Percentiles rank a stretch among this genome's conserved stretches.
Conservation (phyloP, 352 stramenopile species). For the Phytopythium montanum region DNA sequence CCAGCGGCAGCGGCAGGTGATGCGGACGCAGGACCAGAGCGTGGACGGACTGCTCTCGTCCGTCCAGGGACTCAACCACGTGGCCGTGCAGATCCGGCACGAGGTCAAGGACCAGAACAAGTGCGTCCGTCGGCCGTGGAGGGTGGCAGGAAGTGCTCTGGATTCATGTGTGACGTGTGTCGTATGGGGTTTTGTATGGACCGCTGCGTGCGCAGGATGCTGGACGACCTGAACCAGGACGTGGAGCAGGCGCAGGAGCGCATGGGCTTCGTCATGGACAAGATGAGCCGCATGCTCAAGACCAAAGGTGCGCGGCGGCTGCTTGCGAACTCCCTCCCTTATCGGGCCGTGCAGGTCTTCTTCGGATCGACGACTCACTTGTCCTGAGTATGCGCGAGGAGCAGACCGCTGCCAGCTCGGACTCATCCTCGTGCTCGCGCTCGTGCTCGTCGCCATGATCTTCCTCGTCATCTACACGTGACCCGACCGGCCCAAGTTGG, state of each 20-base stretch:
- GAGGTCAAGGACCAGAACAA: constrained; percentile 77
- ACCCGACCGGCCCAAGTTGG: too few species aligned
- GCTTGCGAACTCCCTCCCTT: too few species aligned
- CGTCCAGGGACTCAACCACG: constrained; percentile 49
- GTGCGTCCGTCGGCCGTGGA: constrained; percentile 26
- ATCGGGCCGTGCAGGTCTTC: background rate
- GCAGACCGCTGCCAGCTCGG: constrained; percentile 76
- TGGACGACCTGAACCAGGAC: constrained; percentile 68
- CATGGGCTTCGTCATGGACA: constrained; percentile 83
- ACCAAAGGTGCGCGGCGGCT: constrained; percentile 58
- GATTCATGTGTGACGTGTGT: too few species aligned
- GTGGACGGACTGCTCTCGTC: constrained; percentile 53
- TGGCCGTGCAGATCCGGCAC: constrained; percentile 70
- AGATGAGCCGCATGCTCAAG: constrained; percentile 72
- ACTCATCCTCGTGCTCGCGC: constrained; percentile 66
- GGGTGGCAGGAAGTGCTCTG: too few species aligned
- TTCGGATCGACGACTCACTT: too few species aligned
- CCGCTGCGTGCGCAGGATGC: constrained; percentile 49
- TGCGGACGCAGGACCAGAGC: constrained; percentile 63
- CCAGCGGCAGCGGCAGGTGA: constrained; percentile 61
- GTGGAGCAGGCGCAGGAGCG: constrained; percentile 71
- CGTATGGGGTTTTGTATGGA: too few species aligned
- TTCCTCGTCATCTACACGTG: constrained; percentile 87
- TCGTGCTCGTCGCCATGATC: constrained; percentile 67
- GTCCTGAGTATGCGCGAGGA: too few species aligned